phyloP scores from a whole-genome alignment of 768 basidiomycete genomes.

The Leccinum arenicola region DNA sequence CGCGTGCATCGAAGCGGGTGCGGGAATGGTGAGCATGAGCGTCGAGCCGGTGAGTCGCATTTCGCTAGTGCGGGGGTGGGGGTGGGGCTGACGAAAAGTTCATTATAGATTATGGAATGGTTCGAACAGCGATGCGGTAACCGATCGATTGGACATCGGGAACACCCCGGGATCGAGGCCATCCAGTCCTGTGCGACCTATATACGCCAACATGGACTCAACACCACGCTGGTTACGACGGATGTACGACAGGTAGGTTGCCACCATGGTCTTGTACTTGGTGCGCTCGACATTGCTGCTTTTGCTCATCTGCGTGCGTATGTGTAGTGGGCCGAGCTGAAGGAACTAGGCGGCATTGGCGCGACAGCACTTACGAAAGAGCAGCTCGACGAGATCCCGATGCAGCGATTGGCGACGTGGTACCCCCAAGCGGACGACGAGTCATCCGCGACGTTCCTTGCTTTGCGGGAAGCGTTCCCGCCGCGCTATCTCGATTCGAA shows the following conservation, averaged over 20 bases:
- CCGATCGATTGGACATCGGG: neutral
- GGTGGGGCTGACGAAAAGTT: neutral
- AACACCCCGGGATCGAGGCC: constrained; percentile 44
- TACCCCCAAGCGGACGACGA: constrained; percentile 22
- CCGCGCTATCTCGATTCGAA: constrained; percentile 32
- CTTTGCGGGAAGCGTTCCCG: constrained; percentile 41
- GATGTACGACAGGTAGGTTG: constrained; percentile 39
- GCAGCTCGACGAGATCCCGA: constrained; percentile 36
- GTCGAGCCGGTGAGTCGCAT: constrained; percentile 43
- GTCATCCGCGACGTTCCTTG: constrained; percentile 32
- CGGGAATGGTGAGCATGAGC: constrained; percentile 47
- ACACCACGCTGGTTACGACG: constrained; percentile 40
- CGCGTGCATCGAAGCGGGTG: constrained; percentile 53
- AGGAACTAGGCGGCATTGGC: constrained; percentile 40
- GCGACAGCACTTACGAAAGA: constrained; percentile 41
- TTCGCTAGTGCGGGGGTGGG: neutral
- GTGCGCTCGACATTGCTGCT: neutral
- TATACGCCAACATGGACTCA: constrained; percentile 39
- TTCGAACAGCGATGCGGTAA: constrained; percentile 35
- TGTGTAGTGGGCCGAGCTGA: constrained; percentile 41
- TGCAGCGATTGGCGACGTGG: constrained; percentile 32
- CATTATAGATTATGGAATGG: constrained; percentile 39
- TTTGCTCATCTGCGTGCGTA: neutral
- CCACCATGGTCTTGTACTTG: neutral
- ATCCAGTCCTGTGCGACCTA: constrained; percentile 47